Percentiles rank a stretch among this genome's conserved stretches.
Evolutionary conservation across 2,329 filamentous ascomycete species (phyloP).

Genomic region (Tolypocladium cylindrosporum): DNA sequence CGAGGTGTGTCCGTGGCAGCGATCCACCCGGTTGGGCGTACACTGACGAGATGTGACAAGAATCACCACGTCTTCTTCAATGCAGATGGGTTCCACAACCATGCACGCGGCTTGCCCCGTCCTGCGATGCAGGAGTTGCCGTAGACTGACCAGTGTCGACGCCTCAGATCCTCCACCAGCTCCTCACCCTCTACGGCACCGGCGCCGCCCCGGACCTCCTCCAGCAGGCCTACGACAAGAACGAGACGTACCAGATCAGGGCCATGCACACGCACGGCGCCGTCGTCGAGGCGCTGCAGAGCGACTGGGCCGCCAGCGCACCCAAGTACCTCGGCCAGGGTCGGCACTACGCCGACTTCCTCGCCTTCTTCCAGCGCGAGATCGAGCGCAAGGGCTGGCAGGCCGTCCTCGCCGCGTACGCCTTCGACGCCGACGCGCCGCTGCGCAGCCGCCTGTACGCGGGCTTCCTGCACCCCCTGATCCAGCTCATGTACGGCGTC

Average conservation of each 20-base stretch:
- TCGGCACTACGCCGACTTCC: conserved; percentile 59
- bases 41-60: conserved; percentile 9
- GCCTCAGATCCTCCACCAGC: conserved; percentile 55
- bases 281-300: conserved; percentile 42
- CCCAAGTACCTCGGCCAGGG: conserved; percentile 51
- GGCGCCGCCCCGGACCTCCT: conserved; percentile 53
- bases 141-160: neutral
- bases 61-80: conserved; percentile 76
- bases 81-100: conserved; percentile 65
- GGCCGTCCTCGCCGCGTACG: conserved; percentile 50
- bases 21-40: too few relatives aligned
- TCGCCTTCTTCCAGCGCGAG: conserved; percentile 66
- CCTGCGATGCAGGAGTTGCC: too few relatives aligned
- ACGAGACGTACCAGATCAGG: conserved; percentile 56
- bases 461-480: conserved; percentile 67
- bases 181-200: conserved; percentile 68
- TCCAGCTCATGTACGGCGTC: conserved; percentile 76
- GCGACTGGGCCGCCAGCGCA: conserved; percentile 42
- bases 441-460: conserved; percentile 60
- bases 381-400: conserved; percentile 55
- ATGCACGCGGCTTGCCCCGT: conserved; percentile 34
- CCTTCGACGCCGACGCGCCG: conserved; percentile 59
- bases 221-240: conserved; percentile 52
- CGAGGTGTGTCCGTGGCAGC: conserved; percentile 27
- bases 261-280: conserved; percentile 33